Conservation (phyloP, 2,329 filamentous ascomycete species). For the Diaporthe humulicola region DNA sequence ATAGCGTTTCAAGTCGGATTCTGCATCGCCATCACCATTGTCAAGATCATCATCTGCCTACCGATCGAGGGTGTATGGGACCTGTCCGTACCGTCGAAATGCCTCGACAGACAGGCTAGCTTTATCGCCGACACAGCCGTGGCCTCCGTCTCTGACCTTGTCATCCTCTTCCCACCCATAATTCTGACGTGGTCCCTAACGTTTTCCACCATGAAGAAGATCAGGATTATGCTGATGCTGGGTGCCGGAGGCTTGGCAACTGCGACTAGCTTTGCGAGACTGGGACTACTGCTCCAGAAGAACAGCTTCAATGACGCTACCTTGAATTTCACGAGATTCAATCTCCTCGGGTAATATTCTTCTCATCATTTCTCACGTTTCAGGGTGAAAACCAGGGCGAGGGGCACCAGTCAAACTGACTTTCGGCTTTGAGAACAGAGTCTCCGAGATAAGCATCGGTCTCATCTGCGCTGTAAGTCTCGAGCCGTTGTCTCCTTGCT, state of each 20-base stretch:
- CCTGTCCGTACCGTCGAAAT: neutral
- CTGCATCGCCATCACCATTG: neutral
- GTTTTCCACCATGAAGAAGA: slow-evolving; percentile 12
- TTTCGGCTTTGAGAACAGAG: neutral
- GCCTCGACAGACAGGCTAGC: slow-evolving; percentile 2
- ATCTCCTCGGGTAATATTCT: neutral
- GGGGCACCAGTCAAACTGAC: neutral
- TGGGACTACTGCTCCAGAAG: neutral
- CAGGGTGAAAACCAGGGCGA: accelerated
- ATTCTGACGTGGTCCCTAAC: neutral
- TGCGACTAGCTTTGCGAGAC: neutral
- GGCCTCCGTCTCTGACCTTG: neutral
- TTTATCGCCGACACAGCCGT: slow-evolving; percentile 14
- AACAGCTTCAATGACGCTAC: neutral
- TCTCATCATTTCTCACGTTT: no score
- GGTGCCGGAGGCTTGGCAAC: slow-evolving; percentile 3
- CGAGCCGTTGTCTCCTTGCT: no score
- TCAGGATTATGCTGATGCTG: slow-evolving; percentile 7
- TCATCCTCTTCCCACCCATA: slow-evolving; percentile 11
- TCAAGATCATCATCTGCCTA: neutral
- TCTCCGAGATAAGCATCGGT: slow-evolving; percentile 7
- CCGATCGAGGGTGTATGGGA: slow-evolving; percentile 11
- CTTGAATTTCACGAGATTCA: neutral
- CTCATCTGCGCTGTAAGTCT: neutral
- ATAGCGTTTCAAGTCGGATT: slow-evolving; percentile 8